These are phyloP conservation scores for Trametes hirsuta DNA, from an alignment of 1,284 basidiomycete species.

Conservation along the genomic window DNA sequence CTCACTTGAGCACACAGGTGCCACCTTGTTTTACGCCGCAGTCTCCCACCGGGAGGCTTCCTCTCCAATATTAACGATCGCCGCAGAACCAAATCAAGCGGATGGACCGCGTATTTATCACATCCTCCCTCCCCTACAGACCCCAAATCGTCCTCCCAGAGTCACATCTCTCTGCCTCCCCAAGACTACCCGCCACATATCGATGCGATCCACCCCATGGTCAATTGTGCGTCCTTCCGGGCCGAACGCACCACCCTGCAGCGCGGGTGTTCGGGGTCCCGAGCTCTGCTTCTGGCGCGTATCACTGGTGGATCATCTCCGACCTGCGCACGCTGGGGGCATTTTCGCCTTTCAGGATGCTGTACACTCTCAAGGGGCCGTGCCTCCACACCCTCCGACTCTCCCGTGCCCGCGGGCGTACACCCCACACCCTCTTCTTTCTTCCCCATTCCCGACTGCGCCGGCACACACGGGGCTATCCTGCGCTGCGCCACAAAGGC, in stretches of 20 bases:
- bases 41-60: no score
- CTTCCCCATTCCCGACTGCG: background rate
- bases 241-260: background rate
- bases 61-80: no score
- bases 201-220: background rate
- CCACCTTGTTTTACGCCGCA: no score
- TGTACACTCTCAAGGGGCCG: constrained; percentile 16
- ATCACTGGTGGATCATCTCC: constrained; percentile 20
- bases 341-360: constrained; percentile 19
- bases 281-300: constrained; percentile 6
- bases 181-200: background rate
- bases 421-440: background rate
- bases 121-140: background rate
- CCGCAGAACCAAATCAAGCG: no score
- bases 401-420: background rate
- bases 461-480: constrained; percentile 3
- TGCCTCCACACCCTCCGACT: constrained; percentile 7
- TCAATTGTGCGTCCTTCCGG: background rate
- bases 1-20: no score
- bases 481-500: constrained; percentile 6
- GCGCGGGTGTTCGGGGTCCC: background rate
- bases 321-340: constrained; percentile 12
- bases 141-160: background rate
- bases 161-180: background rate
- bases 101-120: background rate